Conservation (phyloP, 352 stramenopile species). For the Phytophthora melonis region DNA sequence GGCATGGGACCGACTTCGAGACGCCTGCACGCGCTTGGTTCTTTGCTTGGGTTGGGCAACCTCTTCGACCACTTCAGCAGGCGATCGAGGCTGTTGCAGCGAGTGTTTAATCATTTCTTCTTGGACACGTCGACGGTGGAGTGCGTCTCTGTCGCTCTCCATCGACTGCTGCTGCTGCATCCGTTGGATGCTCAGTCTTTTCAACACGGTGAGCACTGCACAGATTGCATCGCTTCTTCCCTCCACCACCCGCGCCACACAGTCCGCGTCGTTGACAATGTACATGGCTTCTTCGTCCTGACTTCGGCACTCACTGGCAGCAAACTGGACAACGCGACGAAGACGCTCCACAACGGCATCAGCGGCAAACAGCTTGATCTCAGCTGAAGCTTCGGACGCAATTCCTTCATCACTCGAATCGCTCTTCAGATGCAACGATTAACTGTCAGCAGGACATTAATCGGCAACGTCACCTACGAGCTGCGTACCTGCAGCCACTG, state of each 20-base stretch:
- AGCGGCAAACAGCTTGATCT: conserved; percentile 7
- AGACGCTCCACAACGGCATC: conserved; percentile 26
- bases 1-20: conserved; percentile 13
- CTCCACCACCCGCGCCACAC: conserved; percentile 43
- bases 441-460: conserved; percentile 2
- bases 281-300: conserved; percentile 58
- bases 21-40: conserved; percentile 1
- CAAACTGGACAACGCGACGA: conserved; percentile 49
- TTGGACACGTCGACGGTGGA: conserved; percentile 6
- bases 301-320: conserved; percentile 47
- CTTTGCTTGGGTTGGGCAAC: conserved; percentile 13
- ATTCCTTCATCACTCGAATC: background rate
- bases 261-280: conserved; percentile 57
- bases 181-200: conserved; percentile 35
- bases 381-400: background rate
- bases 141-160: conserved; percentile 1
- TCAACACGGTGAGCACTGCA: conserved; percentile 58
- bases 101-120: conserved; percentile 23
- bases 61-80: background rate
- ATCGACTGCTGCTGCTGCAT: background rate
- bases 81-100: conserved; percentile 6
- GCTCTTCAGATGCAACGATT: conserved; percentile 6
- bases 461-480: background rate
- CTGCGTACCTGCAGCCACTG: conserved; percentile 38
- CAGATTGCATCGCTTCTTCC: conserved; percentile 51